Evolutionary conservation across 2,329 filamentous ascomycete genomes (phyloP), one percentile per base, ranked within the genome.

Genomic region (Phaeosphaeriaceae sp.): DNA sequence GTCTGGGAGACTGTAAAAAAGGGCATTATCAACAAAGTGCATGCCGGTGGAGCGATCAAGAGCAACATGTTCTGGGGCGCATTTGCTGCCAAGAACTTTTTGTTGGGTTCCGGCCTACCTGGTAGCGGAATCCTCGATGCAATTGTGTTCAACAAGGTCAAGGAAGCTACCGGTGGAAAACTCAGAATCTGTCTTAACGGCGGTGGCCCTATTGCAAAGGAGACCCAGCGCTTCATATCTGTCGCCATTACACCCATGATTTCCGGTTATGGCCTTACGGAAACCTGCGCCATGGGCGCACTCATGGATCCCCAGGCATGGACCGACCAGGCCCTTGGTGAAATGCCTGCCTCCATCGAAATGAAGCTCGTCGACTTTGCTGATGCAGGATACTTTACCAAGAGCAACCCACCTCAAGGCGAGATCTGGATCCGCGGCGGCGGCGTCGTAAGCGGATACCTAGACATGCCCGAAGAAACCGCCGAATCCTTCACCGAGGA

Each of bases 1-100:
- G 88, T 99, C 26, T 99, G 93, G 92, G 94, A 99, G 77, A 92
- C 90, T 1, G 88, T 99, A 66, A 93, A 92, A 80, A 99, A 99
- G 81, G 94, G 94, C 46, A 89, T 99, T 65, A 79, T 93, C 57
- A 77, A 79, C 64, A 91, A 92, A 74, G 87, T 97, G 52, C 87
- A 89, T 68, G 78, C 82, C 49, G 83, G 88, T 54, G 87, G 86
- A 65, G 74, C 82, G n/a, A 49, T 97, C 34, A 82, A 87, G 50
- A 87, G 81, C 75, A 86, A 87, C 64, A 76, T 97, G 54, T 99
- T 99, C 81, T 87, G 85, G 85, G 83, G 81, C 42, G 84, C 83
- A 11, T 76, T 85, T 73, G 76, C 80, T 21, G 78, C 83, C 37
- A 87, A 87, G 75, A 77, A 76, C 61, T 85, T 86, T 73, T 75